These are phyloP conservation scores for Tulasnella sp. DNA, from an alignment of 768 basidiomycete species.

Conservation along the genomic window DNA sequence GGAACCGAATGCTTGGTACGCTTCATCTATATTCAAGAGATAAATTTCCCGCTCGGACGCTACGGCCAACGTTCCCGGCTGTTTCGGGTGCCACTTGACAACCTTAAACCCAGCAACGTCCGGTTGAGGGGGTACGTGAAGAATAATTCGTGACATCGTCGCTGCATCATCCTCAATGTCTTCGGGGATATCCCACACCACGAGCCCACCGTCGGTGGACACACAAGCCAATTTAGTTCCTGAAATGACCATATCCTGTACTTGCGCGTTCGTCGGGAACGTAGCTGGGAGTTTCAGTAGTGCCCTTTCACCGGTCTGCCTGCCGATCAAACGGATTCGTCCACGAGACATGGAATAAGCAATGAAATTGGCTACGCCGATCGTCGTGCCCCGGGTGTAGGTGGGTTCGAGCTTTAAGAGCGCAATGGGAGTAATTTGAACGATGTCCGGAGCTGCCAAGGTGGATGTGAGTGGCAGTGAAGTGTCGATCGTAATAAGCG, in stretches of 20 bases:
- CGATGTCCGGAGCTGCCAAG: slow-evolving; percentile 59
- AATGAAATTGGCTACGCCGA: slow-evolving; percentile 85
- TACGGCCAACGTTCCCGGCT: slow-evolving; percentile 67
- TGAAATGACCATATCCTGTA: slow-evolving; percentile 77
- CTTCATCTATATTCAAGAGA: slow-evolving; percentile 57
- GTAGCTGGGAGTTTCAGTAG: slow-evolving; percentile 53
- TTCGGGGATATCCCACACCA: slow-evolving; percentile 78
- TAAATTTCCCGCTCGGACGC: slow-evolving; percentile 67
- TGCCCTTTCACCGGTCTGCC: slow-evolving; percentile 78
- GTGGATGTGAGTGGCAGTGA: slow-evolving; percentile 47
- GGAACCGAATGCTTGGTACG: slow-evolving; percentile 45
- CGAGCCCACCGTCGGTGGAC: slow-evolving; percentile 78
- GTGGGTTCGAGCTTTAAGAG: slow-evolving; percentile 75
- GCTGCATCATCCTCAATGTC: slow-evolving; percentile 77
- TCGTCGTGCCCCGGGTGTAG: slow-evolving; percentile 76
- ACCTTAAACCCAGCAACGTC: slow-evolving; percentile 60
- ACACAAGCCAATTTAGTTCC: slow-evolving; percentile 74
- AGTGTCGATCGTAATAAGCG: slow-evolving; percentile 15
- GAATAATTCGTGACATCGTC: slow-evolving; percentile 30
- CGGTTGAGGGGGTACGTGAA: slow-evolving; percentile 29
- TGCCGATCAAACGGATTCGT: slow-evolving; percentile 77
- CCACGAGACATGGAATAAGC: slow-evolving; percentile 88
- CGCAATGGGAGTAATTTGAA: slow-evolving; percentile 84
- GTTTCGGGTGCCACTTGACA: slow-evolving; percentile 83
- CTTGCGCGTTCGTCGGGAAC: slow-evolving; percentile 49